Base-by-base conservation (phyloP, 2,329 filamentous ascomycete genomes). In the Talaromyces piceae region DNA sequence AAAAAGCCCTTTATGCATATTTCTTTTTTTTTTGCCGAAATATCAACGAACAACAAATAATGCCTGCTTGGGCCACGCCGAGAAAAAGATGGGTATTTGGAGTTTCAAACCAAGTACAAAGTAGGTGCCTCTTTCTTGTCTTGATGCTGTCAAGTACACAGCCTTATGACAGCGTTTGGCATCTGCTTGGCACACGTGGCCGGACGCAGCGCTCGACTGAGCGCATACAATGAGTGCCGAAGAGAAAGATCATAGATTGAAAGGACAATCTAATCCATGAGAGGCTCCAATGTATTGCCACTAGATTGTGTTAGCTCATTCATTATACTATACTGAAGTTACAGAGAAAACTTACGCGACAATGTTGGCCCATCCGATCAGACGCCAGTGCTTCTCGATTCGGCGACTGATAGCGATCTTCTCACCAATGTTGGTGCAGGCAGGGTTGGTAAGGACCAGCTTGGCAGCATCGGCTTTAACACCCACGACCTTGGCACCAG, bases 381-480 rank as follows among this genome's bases (percentile, higher is more conserved):
- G 79, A 75, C 90, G 88, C 91, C 91, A 97, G 75, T 96, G 91
- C 83, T 97, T 97, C 75, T 98, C 93, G 65, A 97, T 96, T 84
- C 93, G 88, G 75, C 93, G 81, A 69, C 84, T 90, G 66, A 98
- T 79, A 39, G 93, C 93, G 65, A 98, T 91, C 86, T 98, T 97
- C 79, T 98, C 91, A 59, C 91, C 91, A 66, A 96, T 86, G 69
- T 95, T 91, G 47, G 93, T 98, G 78, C 93, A 98, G 53, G 93
- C 93, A 41, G 91, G 91, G 68, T 84, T 91, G 55, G 91, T 97
- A 62, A 98, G 78, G 54, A 88, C 86, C 59, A 98, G 80, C 78
- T 96, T 96, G 52, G 93, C 93, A 52, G 91, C 91, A 80, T 98
- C 93, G 66, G 91, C 91, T 81, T 93, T 96, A 68, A 97, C 94